Evolutionary conservation across 2,329 filamentous ascomycete genomes (phyloP), one percentile per base, ranked within the genome.

Genomic region (Cladosporium sphaerospermum): DNA sequence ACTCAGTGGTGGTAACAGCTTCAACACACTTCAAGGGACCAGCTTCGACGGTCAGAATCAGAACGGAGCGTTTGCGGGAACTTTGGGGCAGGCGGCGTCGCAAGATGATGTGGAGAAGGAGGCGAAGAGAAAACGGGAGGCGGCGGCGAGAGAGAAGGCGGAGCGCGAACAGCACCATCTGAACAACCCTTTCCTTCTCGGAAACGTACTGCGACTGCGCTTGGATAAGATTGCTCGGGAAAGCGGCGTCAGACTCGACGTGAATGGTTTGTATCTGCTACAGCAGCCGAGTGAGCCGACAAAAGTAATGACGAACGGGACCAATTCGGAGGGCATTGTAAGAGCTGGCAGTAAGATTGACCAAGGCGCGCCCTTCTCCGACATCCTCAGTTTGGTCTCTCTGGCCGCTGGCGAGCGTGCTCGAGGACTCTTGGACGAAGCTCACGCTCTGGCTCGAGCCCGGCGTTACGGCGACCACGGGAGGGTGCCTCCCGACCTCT

Each of bases 401-500:
- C 79, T 96, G 53, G 88, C 88, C 14, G 84, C 89, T 9, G 89
- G 92, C 65, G 86, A 95, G 61, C 81, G 89, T 28, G 62, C 96
- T 36, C 79, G 88, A 50, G 81, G 83, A 10, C 71, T 96, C 31
- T 66, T 96, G 3, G 86, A 91, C 64, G 90, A 96, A 62, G 84
- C 89, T 9, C 81, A 84, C 52, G 78, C 78, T 9, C 72, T 95
- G 43, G 81, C 89, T 3, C 78, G 78, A 55, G 86, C 82, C 55
- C 82, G 92, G 51, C 86, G 88, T 65, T 83, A 79, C 56, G 88
- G 86, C 16, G 88, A 90, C 2, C 86, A 95, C 67, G 92, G 91
- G 1, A 74, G 84, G 32, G 76, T 96, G 5, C 88, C 89, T 2
- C 75, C 81, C 9, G 88, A 91, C 52, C 93, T 90, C 82, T 71